phyloP scores from a whole-genome alignment of 2,329 filamentous ascomycete genomes.

The Colletotrichum spinosum region DNA sequence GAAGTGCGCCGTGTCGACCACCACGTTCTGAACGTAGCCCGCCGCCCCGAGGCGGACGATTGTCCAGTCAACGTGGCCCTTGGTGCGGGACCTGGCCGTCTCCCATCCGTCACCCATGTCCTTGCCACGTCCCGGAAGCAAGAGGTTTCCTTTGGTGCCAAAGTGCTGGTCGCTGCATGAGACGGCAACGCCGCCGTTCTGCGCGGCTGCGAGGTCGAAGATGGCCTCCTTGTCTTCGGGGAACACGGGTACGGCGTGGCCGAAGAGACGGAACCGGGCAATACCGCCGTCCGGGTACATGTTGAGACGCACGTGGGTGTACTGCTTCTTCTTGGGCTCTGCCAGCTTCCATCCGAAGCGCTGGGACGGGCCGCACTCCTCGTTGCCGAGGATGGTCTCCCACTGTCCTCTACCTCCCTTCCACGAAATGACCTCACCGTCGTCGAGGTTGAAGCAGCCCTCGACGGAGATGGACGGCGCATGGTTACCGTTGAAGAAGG shows the following conservation, averaged over 20 bases:
- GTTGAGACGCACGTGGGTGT: constrained; percentile 83
- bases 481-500: constrained; percentile 86
- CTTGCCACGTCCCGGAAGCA: constrained; percentile 81
- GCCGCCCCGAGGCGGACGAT: constrained; percentile 78
- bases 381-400: constrained; percentile 76
- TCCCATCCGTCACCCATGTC: constrained; percentile 95
- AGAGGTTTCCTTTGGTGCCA: constrained; percentile 81
- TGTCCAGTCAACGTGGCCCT: constrained; percentile 83
- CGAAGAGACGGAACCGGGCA: constrained; percentile 82
- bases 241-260: constrained; percentile 81
- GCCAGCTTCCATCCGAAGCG: constrained; percentile 79
- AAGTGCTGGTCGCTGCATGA: constrained; percentile 88
- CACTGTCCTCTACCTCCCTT: constrained; percentile 70
- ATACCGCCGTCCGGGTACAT: constrained; percentile 92
- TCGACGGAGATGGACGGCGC: constrained; percentile 84
- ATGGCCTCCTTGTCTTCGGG: constrained; percentile 73
- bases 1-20: constrained; percentile 87
- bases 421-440: constrained; percentile 74
- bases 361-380: constrained; percentile 80
- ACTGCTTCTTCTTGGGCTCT: constrained; percentile 70
- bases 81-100: constrained; percentile 78
- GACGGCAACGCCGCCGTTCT: constrained; percentile 82
- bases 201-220: constrained; percentile 81
- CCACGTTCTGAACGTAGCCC: constrained; percentile 72
- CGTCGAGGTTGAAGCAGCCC: constrained; percentile 75